phyloP scores from a whole-genome alignment of 208 protist genomes.

The Leptomonas pyrrhocoris region DNA sequence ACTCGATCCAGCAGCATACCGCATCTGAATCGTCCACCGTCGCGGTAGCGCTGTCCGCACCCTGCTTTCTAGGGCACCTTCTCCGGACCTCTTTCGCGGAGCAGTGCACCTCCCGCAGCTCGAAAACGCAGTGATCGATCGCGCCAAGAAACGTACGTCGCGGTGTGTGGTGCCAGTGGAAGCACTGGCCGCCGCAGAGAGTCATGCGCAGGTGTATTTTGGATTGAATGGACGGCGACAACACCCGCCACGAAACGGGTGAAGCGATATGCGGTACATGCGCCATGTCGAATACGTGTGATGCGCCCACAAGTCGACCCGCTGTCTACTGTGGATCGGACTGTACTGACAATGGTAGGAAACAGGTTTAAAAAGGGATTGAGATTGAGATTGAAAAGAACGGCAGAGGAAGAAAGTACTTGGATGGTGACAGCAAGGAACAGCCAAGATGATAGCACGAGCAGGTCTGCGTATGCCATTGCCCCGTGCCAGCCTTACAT shows the following conservation, averaged over 20 bases:
- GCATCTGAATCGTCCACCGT: neutral
- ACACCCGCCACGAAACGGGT: constrained; percentile 27
- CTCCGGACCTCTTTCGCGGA: neutral
- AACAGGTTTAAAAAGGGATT: neutral
- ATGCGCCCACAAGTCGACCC: too few species aligned
- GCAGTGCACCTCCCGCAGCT: constrained; percentile 40
- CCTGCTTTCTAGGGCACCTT: neutral
- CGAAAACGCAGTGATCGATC: constrained; percentile 45
- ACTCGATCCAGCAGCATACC: neutral
- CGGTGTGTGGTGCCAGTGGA: constrained; percentile 63
- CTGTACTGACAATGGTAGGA: neutral
- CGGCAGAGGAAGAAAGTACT: too few species aligned
- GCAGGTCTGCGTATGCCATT: too few species aligned
- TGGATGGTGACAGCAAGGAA: too few species aligned
- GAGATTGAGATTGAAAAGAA: too few species aligned
- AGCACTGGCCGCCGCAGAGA: constrained; percentile 78
- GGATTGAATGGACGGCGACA: constrained; percentile 32
- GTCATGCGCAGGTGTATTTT: constrained; percentile 57
- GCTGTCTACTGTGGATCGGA: too few species aligned
- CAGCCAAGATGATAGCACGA: too few species aligned
- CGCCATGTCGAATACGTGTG: neutral
- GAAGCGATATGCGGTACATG: neutral
- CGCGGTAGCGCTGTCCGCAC: neutral
- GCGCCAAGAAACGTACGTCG: constrained; percentile 58
- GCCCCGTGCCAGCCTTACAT: too few species aligned